phyloP scores from a whole-genome alignment of 129 eudicot species.

The Gnaphalium uliginosum region DNA sequence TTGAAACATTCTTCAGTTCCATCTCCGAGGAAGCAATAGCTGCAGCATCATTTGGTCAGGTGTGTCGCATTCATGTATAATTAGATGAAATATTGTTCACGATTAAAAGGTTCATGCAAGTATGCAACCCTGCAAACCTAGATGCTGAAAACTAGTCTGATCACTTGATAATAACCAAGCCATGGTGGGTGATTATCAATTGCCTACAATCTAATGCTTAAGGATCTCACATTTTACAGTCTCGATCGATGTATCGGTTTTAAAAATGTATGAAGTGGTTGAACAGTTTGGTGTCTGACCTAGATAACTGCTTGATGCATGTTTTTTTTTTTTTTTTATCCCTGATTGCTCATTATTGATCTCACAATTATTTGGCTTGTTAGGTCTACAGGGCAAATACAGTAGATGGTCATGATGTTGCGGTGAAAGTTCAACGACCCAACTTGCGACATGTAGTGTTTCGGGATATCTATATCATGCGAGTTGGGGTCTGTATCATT shows the following conservation, averaged over 20 bases:
- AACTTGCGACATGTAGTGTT: slow-evolving; percentile 77
- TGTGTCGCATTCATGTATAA: slow-evolving; percentile 29
- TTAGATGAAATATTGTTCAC: neutral
- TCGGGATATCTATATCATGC: slow-evolving; percentile 87
- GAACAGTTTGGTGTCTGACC: slow-evolving; percentile 7
- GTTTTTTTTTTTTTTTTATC: neutral
- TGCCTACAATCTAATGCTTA: neutral
- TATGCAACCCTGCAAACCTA: neutral
- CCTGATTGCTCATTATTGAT: slow-evolving; percentile 5
- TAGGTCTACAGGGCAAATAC: slow-evolving; percentile 91
- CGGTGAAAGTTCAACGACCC: slow-evolving; percentile 98
- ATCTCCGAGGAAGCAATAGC: slow-evolving; percentile 94
- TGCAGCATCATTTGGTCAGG: slow-evolving; percentile 99
- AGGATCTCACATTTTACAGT: neutral
- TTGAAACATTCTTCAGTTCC: slow-evolving; percentile 55
- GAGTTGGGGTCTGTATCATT: slow-evolving; percentile 87
- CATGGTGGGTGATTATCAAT: neutral
- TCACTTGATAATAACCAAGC: neutral
- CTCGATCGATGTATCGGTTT: neutral
- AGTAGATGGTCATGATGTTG: slow-evolving; percentile 74
- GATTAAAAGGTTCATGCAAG: neutral
- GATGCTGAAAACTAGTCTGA: neutral
- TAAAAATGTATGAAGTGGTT: neutral
- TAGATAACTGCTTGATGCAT: slow-evolving; percentile 5
- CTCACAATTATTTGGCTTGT: slow-evolving; percentile 11